Evolutionary conservation across 495 filamentous ascomycete species (phyloP).

Genomic region (Bathelium albidoporum): DNA sequence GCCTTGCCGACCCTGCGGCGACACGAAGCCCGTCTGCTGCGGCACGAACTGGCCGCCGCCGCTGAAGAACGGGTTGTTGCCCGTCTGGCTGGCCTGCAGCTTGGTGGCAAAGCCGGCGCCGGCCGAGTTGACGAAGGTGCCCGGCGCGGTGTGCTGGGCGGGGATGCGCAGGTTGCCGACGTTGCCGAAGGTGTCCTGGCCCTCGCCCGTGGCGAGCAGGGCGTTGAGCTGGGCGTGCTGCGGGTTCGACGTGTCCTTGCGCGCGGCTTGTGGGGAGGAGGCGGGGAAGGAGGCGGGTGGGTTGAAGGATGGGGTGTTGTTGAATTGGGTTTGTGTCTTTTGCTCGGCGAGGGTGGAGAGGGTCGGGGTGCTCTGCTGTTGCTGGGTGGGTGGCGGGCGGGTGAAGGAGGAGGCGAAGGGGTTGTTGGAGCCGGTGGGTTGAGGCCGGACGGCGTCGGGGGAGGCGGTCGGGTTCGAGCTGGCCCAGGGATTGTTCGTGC

Average conservation of each 20-base stretch:
- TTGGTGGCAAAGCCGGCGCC: constrained; percentile 59
- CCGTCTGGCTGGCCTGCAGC: constrained; percentile 57
- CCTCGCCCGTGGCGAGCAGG: constrained; percentile 78
- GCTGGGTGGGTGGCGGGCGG: constrained; percentile 33
- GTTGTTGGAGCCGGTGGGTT: constrained; percentile 88
- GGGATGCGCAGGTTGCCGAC: constrained; percentile 89
- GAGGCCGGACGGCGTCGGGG: constrained; percentile 46
- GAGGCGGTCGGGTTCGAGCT: constrained; percentile 32
- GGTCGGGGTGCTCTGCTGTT: constrained; percentile 22
- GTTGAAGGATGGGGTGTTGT: constrained; percentile 29
- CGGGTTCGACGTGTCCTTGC: constrained; percentile 48
- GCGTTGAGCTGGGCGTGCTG: constrained; percentile 81
- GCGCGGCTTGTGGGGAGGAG: constrained; percentile 35
- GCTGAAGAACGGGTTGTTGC: constrained; percentile 84
- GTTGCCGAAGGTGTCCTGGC: constrained; percentile 95
- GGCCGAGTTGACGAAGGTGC: constrained; percentile 92
- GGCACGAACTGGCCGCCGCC: constrained; percentile 57
- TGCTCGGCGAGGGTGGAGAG: constrained; percentile 48
- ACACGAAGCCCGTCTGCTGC: constrained; percentile 33
- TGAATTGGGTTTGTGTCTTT: constrained; percentile 31
- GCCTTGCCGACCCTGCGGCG: constrained; percentile 16
- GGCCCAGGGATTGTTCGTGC: constrained; percentile 81
- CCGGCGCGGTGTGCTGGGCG: constrained; percentile 91
- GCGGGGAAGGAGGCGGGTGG: constrained; percentile 23
- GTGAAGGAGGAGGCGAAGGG: constrained; percentile 61